Percentiles rank a stretch among this genome's conserved stretches.
Conservation (phyloP, 192 early-diverging fungal genomes). For the Dissophora ornata region DNA sequence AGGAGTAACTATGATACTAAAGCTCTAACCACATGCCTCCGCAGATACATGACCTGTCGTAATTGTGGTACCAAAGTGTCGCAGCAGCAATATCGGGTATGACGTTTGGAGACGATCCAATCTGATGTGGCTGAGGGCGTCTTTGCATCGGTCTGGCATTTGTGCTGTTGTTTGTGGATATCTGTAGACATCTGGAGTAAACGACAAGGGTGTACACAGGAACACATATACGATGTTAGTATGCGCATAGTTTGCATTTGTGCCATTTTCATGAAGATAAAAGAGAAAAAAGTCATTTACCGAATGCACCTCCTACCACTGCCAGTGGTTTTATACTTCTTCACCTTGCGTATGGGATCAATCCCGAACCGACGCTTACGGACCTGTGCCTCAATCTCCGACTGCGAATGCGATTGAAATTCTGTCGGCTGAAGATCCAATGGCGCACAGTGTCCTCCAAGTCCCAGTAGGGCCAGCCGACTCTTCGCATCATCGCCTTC, state of each 20-base stretch:
- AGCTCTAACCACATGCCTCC: conserved; percentile 54
- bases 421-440: conserved; percentile 14
- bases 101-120: conserved; percentile 9
- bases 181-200: conserved; percentile 38
- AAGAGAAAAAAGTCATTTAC: conserved; percentile 10
- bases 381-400: conserved; percentile 45
- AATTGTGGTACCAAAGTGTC: conserved; percentile 51
- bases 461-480: conserved; percentile 16
- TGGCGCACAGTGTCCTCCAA: conserved; percentile 16
- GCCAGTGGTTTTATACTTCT: conserved; percentile 46
- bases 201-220: background rate
- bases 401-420: background rate
- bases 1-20: background rate
- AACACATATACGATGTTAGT: too few species aligned
- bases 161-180: conserved; percentile 23
- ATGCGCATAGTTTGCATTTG: too few species aligned
- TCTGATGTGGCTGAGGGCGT: conserved; percentile 10
- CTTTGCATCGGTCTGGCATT: background rate
- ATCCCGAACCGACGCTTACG: conserved; percentile 45
- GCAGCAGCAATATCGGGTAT: conserved; percentile 40
- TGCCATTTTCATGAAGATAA: background rate
- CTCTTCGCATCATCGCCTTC: background rate
- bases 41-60: conserved; percentile 49
- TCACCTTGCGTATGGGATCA: conserved; percentile 51
- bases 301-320: conserved; percentile 39